Evolutionary conservation across 192 early-diverging fungal genomes (phyloP), one percentile per base, ranked within the genome.

Genomic region (Mortierella antarctica): DNA sequence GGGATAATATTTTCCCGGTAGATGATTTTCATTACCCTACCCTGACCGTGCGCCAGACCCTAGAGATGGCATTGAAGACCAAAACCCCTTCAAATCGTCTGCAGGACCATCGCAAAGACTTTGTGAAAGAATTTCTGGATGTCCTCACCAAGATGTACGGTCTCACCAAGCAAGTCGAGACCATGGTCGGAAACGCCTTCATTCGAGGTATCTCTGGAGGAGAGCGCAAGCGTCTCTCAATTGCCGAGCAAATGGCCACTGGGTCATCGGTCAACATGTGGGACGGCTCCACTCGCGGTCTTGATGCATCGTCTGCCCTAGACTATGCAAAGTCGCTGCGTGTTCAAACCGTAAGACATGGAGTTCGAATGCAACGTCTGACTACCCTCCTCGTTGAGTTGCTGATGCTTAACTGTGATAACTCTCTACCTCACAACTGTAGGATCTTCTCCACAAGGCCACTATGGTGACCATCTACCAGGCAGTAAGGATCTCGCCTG

Each of bases 161-260:
- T 44, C 74, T 94, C 40, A 84, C 86, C 9, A 93, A 94, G 64
- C 90, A 90, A 57, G 83, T 87, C 21, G 75, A 92, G 61, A 94
- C 95, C 6, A 77, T 88, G 49, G 92, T 93, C 8, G 92, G 92
- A 52, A 89, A 93, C 71, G 92, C 90, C 12, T 92, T 92, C 58
- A 70, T 93, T 70, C 92, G 93, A 62, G 92, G 93, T 74, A 83
- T 92, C n/a, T 92, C 91, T n/a, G 92, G 93, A 72, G 93, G 93
- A 53, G 93, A 94, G 76, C 89, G 90, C 74, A 92, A 92, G 82
- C 93, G 93, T 69, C 87, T 93, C 48, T 91, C 90, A 14, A 94
- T 92, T 73, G 91, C 92, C 14, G 92, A 93, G 80, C 92, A 93
- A 78, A 90, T 93, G 67, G 90, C 91, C 12, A 87, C 87, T 15